Evolutionary conservation across 441 rosid species (phyloP).

Genomic region (Arabidopsis lyrata): DNA sequence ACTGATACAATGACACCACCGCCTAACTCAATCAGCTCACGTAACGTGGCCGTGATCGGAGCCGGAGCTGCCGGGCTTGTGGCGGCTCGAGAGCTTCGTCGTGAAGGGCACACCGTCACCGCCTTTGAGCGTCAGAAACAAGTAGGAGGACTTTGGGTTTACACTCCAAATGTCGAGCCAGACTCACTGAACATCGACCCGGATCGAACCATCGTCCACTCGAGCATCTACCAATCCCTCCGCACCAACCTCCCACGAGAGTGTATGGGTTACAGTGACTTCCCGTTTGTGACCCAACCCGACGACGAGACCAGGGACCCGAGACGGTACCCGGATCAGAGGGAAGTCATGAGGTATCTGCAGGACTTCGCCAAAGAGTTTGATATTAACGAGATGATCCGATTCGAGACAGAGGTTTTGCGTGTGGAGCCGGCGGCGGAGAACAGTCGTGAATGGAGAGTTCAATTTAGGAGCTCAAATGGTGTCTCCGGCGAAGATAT

Average conservation of each 20-base stretch:
- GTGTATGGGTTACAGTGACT: background rate
- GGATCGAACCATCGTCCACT: slow-evolving; percentile 1
- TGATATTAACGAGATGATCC: background rate
- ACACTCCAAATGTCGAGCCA: background rate
- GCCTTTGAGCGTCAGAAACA: background rate
- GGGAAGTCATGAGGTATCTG: background rate
- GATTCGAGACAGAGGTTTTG: background rate
- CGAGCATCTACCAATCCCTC: background rate
- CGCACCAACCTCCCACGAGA: background rate
- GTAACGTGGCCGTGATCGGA: slow-evolving; percentile 62
- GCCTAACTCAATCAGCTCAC: slow-evolving; percentile 18
- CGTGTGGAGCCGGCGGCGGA: background rate
- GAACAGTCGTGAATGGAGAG: background rate
- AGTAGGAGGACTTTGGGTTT: background rate
- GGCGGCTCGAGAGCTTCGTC: slow-evolving; percentile 61
- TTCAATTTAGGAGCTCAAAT: background rate
- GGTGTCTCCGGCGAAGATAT: background rate
- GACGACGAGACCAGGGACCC: background rate
- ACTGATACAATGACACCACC: background rate
- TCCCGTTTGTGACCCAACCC: background rate
- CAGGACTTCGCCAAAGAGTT: background rate
- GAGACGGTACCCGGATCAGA: background rate
- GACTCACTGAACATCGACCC: background rate
- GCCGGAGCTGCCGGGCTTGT: slow-evolving; percentile 73
- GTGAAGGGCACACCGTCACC: background rate